These are phyloP conservation scores for Ascosphaera apis DNA, from an alignment of 2,329 filamentous ascomycete species.

Conservation along the genomic window DNA sequence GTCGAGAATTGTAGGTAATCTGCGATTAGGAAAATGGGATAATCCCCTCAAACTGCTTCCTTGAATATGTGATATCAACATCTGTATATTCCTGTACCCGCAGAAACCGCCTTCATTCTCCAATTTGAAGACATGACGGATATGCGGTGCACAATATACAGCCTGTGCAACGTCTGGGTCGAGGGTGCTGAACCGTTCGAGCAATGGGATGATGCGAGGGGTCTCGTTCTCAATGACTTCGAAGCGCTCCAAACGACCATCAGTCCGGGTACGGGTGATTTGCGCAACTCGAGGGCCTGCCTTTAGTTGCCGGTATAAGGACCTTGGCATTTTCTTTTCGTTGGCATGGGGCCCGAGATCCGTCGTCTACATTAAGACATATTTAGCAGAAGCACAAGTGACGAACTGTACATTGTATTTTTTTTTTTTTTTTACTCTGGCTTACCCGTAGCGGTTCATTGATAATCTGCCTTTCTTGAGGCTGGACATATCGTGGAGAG, in stretches of 20 bases:
- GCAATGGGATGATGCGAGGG: constrained; percentile 34
- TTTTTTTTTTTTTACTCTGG: no score
- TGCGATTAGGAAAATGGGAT: constrained; percentile 32
- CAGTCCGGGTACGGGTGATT: constrained; percentile 29
- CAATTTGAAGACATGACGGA: constrained; percentile 63
- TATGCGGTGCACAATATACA: constrained; percentile 55
- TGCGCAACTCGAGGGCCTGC: constrained; percentile 36
- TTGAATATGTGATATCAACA: constrained; percentile 60
- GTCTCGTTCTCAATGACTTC: constrained; percentile 25
- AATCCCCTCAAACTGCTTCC: constrained; percentile 32
- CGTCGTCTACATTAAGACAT: constrained; percentile 17
- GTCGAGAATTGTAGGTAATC: constrained; percentile 56
- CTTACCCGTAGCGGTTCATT: no score
- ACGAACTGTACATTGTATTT: no score
- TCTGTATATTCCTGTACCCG: constrained; percentile 87
- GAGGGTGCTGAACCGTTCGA: constrained; percentile 40
- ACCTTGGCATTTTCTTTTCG: constrained; percentile 51
- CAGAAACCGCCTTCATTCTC: constrained; percentile 75
- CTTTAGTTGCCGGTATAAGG: constrained; percentile 39
- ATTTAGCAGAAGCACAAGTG: no score
- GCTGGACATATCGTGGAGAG: no score
- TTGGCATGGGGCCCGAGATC: constrained; percentile 51
- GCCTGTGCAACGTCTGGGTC: constrained; percentile 43
- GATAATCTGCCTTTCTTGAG: no score
- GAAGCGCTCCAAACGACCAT: constrained; percentile 21